Evolutionary conservation across 2,329 filamentous ascomycete species (phyloP), one percentile per base, ranked within the genome.

Genomic region (Apiospora saccharicola): DNA sequence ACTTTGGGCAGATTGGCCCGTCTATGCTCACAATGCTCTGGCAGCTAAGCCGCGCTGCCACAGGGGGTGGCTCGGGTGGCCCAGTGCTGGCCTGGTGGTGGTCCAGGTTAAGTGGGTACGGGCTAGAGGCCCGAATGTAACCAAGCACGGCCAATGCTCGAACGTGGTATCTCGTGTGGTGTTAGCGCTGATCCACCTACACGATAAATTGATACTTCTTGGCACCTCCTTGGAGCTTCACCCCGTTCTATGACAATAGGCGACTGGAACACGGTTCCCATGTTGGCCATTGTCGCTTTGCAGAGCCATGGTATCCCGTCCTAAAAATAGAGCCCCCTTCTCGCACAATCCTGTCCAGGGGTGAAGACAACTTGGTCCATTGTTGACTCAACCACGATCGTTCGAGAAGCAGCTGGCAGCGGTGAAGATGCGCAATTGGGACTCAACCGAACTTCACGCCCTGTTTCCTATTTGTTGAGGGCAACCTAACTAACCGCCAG

Each of bases 1-100:
- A n/a, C 53, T 61, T 61, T 61, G 53, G 53, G 53, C 7, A 61
- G 53, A 61, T 61, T 61, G 30, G 53, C 16, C 53, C 53, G 53
- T 61, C 53, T 30, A 61, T 37, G 53, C 53, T 61, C 53, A 22
- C 53, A 22, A 37, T 34, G 53, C 53, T 47, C 19, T 47, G 46
- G 19, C 3, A 10, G 46, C 46, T 47, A 47, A 19, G 2, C 44
- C 2, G 7, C 16, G 16, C 16, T 16, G 16, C 44, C 44, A 47
- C 26, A 4, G 46, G 46, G 19, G 2, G 51, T 30, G 51, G 53
- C 26, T 4, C 26, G 4, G 26, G 2, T 4, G 2, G 26, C 26
- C 26, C 26, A 30, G 26, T 30, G 26, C 26, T 30, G 26, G 26
- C 26, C 26, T 4, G 4, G 26, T 30, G 26, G 26, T 30, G 26